Evolutionary conservation across 768 basidiomycete genomes (phyloP), one percentile per base, ranked within the genome.

Genomic region (Auricularia sp.): DNA sequence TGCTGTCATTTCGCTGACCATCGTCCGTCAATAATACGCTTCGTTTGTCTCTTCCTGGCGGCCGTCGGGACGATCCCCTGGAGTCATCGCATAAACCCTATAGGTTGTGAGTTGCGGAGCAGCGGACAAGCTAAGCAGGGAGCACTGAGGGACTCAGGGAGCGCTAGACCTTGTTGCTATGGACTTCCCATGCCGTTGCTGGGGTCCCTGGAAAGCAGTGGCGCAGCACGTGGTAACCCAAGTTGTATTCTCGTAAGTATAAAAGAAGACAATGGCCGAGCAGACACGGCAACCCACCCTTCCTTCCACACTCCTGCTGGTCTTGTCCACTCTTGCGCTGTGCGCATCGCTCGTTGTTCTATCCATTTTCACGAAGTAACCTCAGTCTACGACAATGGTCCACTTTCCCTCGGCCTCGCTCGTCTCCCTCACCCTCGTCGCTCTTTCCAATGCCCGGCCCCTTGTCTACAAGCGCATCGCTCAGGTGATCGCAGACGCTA

Each of bases 401-500:
- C 47, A 51, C 47, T 18, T 51, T 21, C 14, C 14, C 29, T 29
- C 21, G 56, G 34, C 56, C 5, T 59, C 56, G 18, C 23, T 59
- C 56, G 56, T 59, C 23, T 14, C 56, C 33, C 56, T 59, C 34
- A 12, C 34, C 34, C 23, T 59, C 56, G 56, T 35, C 56, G 34
- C 34, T 35, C 56, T 35, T 34, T 29, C 56, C 29, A 29, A 33
- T 23, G 34, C 56, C 23, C 29, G 29, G 4, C 23, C 34, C 7
- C 7, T 35, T 10, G 29, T 54, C 4, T 64, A 68, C 47, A 83
- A 80, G 73, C 80, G 82, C 44, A 82, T 84, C 67, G 77, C 75
- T 1, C 83, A 84, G 70, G 69, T 71, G 47, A 83, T 82, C 61
- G 64, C 77, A 3, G 80, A 79, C 60, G 77, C 83, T 1, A 83